Evolutionary conservation across 2,329 filamentous ascomycete genomes (phyloP), one percentile per base, ranked within the genome.

Genomic region (Dichotomopilus funicola): DNA sequence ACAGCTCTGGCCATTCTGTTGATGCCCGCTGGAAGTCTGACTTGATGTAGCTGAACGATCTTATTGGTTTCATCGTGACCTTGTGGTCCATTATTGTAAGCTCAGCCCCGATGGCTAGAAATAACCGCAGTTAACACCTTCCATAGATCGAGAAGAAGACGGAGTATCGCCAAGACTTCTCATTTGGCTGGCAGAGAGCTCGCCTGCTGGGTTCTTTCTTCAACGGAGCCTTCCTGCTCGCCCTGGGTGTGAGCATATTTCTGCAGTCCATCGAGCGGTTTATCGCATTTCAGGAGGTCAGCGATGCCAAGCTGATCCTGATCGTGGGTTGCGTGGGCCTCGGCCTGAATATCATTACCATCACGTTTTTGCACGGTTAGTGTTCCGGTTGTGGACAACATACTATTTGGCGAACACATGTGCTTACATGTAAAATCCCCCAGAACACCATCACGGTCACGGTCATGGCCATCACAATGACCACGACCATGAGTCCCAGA

Each of bases 111-210:
- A 6, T 48, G 10, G 7, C 4, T 42, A 42, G n/a, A 27, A 33
- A 5, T 5, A 8, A 12, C 19, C 19, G 5, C 9, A 13, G 52
- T 50, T 61, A 36, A 63, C 53, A 63, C 45, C 59, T 13, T 1
- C 1, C 4, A 63, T 11, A 85, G 83, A 70, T 85, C 55, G 77
- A 83, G 19, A 78, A 86, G 60, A 72, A 76, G 43, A 72, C 73
- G 45, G 70, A 78, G 5, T 79, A 79, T 1, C 85, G 85, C 0
- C 74, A 79, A 58, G 75, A 74, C 8, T 74, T 88, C 12, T 81
- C 86, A 0, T 91, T 88, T 62, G 87, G 87, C n/a, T 91, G 86
- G 87, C 84, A 88, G 55, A 78, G 88, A 36, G 86, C 87, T 12
- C 79, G 81, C n/a, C 68, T 90, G 1, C 74, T 91, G 0, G 87